phyloP scores from a whole-genome alignment of 2,329 filamentous ascomycete species.

The Aureobasidium sp. region DNA sequence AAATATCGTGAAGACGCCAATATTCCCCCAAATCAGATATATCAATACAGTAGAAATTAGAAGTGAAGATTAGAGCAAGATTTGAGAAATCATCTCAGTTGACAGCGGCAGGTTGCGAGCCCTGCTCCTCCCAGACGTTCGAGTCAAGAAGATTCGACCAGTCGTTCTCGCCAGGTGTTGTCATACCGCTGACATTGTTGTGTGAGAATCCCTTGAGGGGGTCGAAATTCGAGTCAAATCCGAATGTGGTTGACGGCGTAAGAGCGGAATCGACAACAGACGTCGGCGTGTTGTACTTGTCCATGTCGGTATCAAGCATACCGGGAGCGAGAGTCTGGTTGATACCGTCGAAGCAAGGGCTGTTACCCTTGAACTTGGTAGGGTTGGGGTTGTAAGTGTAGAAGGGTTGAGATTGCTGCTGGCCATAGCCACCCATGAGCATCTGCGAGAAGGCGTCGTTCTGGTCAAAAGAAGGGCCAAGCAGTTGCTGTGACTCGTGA shows the following conservation, averaged over 20 bases:
- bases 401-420: conserved; percentile 31
- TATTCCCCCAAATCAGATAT: not conserved
- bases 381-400: conserved; percentile 43
- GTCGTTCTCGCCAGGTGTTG: conserved; percentile 22
- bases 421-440: conserved; percentile 41
- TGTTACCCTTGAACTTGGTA: conserved; percentile 23
- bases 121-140: conserved; percentile 19
- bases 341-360: conserved; percentile 30
- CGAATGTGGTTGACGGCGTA: conserved; percentile 19
- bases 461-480: conserved; percentile 40
- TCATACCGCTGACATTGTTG: conserved; percentile 20
- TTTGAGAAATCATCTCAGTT: not conserved
- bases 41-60: not conserved
- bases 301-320: conserved; percentile 26
- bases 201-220: conserved; percentile 21
- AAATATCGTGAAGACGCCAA: not conserved
- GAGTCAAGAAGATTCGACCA: conserved; percentile 26
- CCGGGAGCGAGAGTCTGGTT: conserved; percentile 35
- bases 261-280: conserved; percentile 23
- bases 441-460: conserved; percentile 39
- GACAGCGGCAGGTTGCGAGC: conserved; percentile 8
- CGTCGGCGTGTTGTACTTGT: conserved; percentile 20
- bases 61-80: not conserved
- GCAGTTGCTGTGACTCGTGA: conserved; percentile 47
- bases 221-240: conserved; percentile 20